These are phyloP conservation scores for Aegilops tauschii DNA, from an alignment of 176 grass and related monocot genomes.

Conservation along the genomic window DNA sequence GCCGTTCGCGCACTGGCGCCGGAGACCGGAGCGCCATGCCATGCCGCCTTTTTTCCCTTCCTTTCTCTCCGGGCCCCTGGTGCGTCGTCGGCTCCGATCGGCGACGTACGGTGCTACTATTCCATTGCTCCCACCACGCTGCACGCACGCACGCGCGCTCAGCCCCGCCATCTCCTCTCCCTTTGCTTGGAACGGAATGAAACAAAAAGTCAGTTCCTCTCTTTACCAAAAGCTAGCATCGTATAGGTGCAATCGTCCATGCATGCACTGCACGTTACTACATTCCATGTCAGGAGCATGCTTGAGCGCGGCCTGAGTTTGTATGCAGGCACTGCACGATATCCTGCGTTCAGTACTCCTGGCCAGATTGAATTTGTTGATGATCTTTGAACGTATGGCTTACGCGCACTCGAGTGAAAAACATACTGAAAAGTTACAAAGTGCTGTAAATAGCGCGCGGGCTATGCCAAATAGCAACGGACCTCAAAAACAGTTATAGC, in stretches of 20 bases:
- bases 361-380: no score
- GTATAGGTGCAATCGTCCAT: not conserved
- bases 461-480: no score
- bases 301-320: no score
- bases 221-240: not conserved
- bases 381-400: no score
- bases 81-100: no score
- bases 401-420: no score
- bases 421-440: no score
- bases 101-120: not conserved
- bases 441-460: no score
- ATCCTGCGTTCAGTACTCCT: no score
- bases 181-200: conserved; percentile 29
- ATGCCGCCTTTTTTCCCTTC: not conserved
- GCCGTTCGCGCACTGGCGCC: not conserved
- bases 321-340: no score
- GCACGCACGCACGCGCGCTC: not conserved
- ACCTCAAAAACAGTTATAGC: no score
- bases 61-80: not conserved
- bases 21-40: no score
- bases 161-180: not conserved
- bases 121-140: not conserved
- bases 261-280: not conserved
- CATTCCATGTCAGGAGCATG: conserved; percentile 22
- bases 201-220: not conserved